phyloP scores from a whole-genome alignment of 2,329 filamentous ascomycete species.

The Fusarium ambrosium region DNA sequence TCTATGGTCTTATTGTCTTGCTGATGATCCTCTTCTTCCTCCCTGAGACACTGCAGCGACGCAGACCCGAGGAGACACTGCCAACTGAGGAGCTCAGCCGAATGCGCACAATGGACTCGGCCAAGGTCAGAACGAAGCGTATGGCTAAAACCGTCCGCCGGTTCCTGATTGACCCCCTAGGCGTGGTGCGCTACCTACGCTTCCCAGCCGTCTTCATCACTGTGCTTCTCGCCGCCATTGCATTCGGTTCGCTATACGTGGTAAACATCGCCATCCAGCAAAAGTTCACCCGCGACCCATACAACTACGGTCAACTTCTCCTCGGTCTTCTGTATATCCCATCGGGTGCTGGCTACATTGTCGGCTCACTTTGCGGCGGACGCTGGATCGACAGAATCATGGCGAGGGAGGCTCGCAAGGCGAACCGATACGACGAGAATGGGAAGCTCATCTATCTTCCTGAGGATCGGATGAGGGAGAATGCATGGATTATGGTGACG shows the following conservation, averaged over 20 bases:
- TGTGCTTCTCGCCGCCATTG: conserved; percentile 80
- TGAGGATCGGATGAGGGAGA: conserved; percentile 86
- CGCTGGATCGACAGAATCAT: conserved; percentile 87
- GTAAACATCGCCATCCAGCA: conserved; percentile 83
- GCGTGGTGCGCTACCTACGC: conserved; percentile 77
- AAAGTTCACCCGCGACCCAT: conserved; percentile 75
- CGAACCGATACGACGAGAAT: conserved; percentile 75
- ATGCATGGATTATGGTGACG: conserved; percentile 80
- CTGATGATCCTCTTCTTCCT: conserved; percentile 71
- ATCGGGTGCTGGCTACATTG: conserved; percentile 78
- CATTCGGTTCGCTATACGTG: conserved; percentile 81
- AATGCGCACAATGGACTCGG: conserved; percentile 73
- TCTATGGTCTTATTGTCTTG: conserved; percentile 74
- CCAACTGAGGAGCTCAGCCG: conserved; percentile 52
- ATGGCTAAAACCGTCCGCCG: conserved; percentile 68
- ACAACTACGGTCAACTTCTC: conserved; percentile 76
- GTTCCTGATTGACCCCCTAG: conserved; percentile 78
- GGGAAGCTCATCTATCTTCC: conserved; percentile 78
- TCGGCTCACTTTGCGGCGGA: conserved; percentile 77
- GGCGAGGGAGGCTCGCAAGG: conserved; percentile 79
- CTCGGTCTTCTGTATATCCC: conserved; percentile 85
- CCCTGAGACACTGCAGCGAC: conserved; percentile 72
- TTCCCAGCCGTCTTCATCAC: conserved; percentile 80
- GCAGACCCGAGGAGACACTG: conserved; percentile 37
- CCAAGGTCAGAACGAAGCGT: conserved; percentile 68